These are phyloP conservation scores for Diversispora epigaea DNA, from an alignment of 192 early-diverging fungal species.

Conservation along the genomic window DNA sequence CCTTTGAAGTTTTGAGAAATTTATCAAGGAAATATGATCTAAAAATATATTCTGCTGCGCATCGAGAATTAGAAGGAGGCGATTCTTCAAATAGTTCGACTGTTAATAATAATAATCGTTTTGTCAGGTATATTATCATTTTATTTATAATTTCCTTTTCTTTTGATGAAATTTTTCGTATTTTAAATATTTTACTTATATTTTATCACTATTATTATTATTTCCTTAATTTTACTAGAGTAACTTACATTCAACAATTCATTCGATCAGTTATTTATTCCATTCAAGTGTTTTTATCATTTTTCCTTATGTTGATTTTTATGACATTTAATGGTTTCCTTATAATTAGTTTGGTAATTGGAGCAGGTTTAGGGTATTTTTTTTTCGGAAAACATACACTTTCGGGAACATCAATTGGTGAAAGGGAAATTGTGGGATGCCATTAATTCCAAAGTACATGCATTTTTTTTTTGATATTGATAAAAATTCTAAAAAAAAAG, in stretches of 20 bases:
- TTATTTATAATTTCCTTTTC: no score
- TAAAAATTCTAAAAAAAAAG: no score
- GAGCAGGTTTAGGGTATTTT: conserved; percentile 60
- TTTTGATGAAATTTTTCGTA: no score
- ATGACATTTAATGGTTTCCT: conserved; percentile 83
- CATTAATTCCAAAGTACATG: neutral
- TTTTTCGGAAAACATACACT: neutral
- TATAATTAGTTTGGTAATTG: conserved; percentile 64
- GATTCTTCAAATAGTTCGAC: neutral
- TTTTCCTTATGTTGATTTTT: conserved; percentile 77
- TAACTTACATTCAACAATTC: conserved; percentile 50
- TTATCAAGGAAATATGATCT: conserved; percentile 43
- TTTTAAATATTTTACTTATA: neutral
- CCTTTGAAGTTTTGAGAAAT: conserved; percentile 50
- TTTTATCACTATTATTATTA: neutral
- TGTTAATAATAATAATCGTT: neutral
- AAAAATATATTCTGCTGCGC: conserved; percentile 33
- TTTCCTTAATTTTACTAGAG: conserved; percentile 19
- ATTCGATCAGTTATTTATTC: conserved; percentile 64
- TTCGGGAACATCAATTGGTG: neutral
- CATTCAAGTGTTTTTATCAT: conserved; percentile 64
- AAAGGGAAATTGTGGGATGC: neutral
- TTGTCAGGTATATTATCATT: neutral
- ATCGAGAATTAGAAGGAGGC: neutral
- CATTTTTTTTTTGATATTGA: no score